phyloP scores from a whole-genome alignment of 257 asterid species.

The Solanum pinnatisectum region DNA sequence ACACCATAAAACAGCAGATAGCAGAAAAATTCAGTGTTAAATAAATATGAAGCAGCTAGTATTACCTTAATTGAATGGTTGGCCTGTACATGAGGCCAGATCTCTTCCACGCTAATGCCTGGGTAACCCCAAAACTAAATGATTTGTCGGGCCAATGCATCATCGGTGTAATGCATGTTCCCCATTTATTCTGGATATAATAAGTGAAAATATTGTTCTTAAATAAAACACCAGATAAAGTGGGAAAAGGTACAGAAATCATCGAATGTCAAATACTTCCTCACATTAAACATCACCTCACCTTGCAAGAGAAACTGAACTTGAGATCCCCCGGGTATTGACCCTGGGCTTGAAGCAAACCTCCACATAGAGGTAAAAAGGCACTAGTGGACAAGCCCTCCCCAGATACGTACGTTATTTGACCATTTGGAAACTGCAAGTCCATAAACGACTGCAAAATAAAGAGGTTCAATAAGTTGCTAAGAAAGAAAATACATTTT shows the following conservation, averaged over 20 bases:
- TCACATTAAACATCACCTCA: conserved; percentile 12
- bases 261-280: not conserved
- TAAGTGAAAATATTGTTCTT: not conserved
- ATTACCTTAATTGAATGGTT: conserved; percentile 70
- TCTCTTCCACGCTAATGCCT: conserved; percentile 97
- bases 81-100: conserved; percentile 95
- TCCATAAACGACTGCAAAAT: conserved; percentile 85
- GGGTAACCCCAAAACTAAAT: conserved; percentile 68
- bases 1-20: not conserved
- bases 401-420: conserved; percentile 80
- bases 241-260: not conserved
- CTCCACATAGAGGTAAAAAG: conserved; percentile 76
- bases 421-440: conserved; percentile 96
- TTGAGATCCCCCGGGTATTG: conserved; percentile 95
- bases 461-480: not conserved
- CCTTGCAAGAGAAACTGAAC: conserved; percentile 97
- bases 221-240: not conserved
- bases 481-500: not conserved
- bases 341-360: conserved; percentile 95
- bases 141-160: conserved; percentile 92
- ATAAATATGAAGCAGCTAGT: not conserved
- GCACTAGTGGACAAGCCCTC: conserved; percentile 94
- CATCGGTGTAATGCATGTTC: conserved; percentile 74
- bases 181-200: conserved; percentile 71
- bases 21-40: not conserved